phyloP scores from a whole-genome alignment of 83 land plant species.

The Thuja plicata region DNA sequence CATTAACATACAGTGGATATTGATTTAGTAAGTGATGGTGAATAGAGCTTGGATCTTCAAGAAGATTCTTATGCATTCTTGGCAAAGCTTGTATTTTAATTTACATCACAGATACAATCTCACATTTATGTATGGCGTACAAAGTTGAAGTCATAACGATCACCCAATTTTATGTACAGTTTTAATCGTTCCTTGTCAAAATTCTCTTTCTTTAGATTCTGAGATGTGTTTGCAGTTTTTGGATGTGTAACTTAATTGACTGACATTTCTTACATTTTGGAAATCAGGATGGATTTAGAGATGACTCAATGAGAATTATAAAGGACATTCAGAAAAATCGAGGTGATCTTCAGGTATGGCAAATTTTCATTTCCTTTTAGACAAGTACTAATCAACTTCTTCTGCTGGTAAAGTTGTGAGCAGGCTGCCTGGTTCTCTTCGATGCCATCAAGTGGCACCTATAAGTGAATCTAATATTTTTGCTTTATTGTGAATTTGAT shows the following conservation, averaged over 20 bases:
- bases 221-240: background rate
- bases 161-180: background rate
- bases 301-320: constrained; percentile 82
- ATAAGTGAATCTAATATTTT: background rate
- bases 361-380: background rate
- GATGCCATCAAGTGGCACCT: background rate
- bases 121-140: too few relatives aligned
- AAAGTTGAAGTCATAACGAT: too few relatives aligned
- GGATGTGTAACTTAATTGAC: background rate
- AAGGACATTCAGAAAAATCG: constrained; percentile 56
- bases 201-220: background rate
- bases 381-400: background rate
- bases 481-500: background rate
- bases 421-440: background rate
- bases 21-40: too few relatives aligned
- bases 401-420: background rate
- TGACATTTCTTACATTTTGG: background rate
- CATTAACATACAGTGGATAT: too few relatives aligned
- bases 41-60: too few relatives aligned
- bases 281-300: constrained; percentile 84
- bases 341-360: constrained; percentile 71
- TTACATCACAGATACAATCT: too few relatives aligned
- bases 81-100: too few relatives aligned
- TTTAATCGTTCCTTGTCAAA: background rate
- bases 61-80: too few relatives aligned